Evolutionary conservation across 257 asterid genomes (phyloP).

Genomic region (Marsdenia floribunda): DNA sequence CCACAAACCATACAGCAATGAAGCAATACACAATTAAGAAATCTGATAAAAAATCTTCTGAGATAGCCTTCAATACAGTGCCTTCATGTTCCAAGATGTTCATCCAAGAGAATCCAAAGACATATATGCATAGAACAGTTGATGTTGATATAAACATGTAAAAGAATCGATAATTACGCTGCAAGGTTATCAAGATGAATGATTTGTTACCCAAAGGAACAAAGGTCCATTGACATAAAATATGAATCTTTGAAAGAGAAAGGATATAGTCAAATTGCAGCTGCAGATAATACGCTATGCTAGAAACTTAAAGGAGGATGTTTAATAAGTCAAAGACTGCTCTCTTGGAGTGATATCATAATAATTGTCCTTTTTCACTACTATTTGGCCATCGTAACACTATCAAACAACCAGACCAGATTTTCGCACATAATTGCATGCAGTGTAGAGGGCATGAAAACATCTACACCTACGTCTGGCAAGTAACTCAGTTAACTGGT

Average conservation of each 20-base stretch:
- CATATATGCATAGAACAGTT: slow-evolving; percentile 59
- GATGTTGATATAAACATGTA: slow-evolving; percentile 81
- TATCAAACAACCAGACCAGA: no score
- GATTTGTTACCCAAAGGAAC: slow-evolving; percentile 12
- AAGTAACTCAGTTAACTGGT: neutral
- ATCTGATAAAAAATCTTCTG: slow-evolving; percentile 60
- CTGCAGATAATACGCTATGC: neutral
- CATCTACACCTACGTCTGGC: neutral
- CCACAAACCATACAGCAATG: slow-evolving; percentile 84
- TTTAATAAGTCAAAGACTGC: neutral
- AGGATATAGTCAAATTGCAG: neutral
- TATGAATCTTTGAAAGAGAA: neutral
- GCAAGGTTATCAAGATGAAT: slow-evolving; percentile 29
- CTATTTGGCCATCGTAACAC: neutral
- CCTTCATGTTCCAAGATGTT: slow-evolving; percentile 44
- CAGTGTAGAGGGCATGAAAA: neutral
- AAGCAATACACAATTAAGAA: slow-evolving; percentile 75
- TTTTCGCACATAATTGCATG: neutral
- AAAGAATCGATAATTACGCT: slow-evolving; percentile 89
- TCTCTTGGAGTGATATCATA: neutral
- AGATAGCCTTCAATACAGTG: slow-evolving; percentile 44
- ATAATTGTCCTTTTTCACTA: neutral
- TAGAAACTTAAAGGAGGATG: neutral
- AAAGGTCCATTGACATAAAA: neutral
- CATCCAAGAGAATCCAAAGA: slow-evolving; percentile 60